Evolutionary conservation across 1,284 basidiomycete species (phyloP).

Genomic region (Ganoderma leucocontextum): DNA sequence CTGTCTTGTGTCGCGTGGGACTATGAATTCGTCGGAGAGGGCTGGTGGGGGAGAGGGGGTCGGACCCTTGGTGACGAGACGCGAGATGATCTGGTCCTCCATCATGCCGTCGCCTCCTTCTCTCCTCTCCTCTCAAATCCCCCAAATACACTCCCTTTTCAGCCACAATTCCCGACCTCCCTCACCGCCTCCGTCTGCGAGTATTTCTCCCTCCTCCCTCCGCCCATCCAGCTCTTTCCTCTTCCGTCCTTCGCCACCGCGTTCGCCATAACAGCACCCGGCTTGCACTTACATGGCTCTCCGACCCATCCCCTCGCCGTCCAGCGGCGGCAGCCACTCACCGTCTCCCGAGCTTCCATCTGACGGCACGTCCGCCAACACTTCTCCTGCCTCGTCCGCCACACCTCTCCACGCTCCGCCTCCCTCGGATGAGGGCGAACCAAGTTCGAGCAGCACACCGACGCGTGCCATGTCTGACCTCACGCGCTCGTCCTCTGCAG

Average conservation of each 20-base stretch:
- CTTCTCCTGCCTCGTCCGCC: slow-evolving; percentile 40
- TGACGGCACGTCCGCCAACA: slow-evolving; percentile 37
- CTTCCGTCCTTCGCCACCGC: slow-evolving; percentile 20
- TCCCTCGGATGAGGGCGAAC: slow-evolving; percentile 36
- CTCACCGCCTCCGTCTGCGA: slow-evolving; percentile 29
- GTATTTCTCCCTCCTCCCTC: slow-evolving; percentile 26
- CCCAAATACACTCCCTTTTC: slow-evolving; percentile 35
- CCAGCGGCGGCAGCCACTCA: slow-evolving; percentile 42
- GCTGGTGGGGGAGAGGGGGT: slow-evolving; percentile 26
- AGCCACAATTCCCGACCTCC: slow-evolving; percentile 38
- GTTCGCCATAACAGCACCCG: slow-evolving; percentile 13
- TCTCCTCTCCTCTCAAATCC: slow-evolving; percentile 38
- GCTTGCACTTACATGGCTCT: slow-evolving; percentile 33
- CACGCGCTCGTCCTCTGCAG: slow-evolving; percentile 59
- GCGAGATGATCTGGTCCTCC: slow-evolving; percentile 35
- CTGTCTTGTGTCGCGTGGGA: slow-evolving; percentile 31
- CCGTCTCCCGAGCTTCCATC: slow-evolving; percentile 41
- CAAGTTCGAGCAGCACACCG: slow-evolving; percentile 54
- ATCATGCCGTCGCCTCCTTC: slow-evolving; percentile 41
- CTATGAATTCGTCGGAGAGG: slow-evolving; percentile 23
- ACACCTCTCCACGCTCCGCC: slow-evolving; percentile 35
- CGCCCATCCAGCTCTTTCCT: slow-evolving; percentile 12
- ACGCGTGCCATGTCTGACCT: slow-evolving; percentile 58
- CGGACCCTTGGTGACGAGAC: slow-evolving; percentile 42
- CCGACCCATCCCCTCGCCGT: slow-evolving; percentile 46